Conservation (phyloP, 495 filamentous ascomycete genomes). For the Talaromyces stipitatus region DNA sequence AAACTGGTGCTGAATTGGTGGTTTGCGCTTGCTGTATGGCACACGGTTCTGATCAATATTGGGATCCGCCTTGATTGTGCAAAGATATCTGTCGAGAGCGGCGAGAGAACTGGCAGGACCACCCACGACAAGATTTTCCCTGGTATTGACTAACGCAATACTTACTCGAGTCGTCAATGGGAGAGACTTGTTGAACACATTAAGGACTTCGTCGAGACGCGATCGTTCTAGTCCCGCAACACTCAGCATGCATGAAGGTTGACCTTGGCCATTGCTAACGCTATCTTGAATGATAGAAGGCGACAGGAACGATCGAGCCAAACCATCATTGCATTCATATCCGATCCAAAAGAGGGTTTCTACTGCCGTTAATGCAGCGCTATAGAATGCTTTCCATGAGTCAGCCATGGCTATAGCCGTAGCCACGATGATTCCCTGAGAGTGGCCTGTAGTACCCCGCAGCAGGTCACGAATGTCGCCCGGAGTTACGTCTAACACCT, state of each 20-base stretch:
- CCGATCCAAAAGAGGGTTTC: slow-evolving; percentile 17
- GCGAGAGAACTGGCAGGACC: slow-evolving; percentile 20
- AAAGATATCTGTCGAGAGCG: slow-evolving; percentile 10
- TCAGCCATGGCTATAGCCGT: slow-evolving; percentile 13
- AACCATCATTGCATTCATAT: neutral
- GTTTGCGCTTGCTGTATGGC: slow-evolving; percentile 15
- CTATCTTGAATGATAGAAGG: slow-evolving; percentile 87
- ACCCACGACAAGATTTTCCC: slow-evolving; percentile 22
- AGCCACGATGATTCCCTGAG: slow-evolving; percentile 21
- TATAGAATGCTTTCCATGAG: slow-evolving; percentile 16
- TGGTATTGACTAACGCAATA: slow-evolving; percentile 84
- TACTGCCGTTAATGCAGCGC: slow-evolving; percentile 5
- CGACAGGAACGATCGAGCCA: slow-evolving; percentile 38
- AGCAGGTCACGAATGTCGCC: slow-evolving; percentile 11
- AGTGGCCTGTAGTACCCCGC: slow-evolving; percentile 17
- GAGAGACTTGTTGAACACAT: slow-evolving; percentile 90
- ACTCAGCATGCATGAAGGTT: slow-evolving; percentile 92
- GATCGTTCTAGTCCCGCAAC: slow-evolving; percentile 81
- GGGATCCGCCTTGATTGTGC: slow-evolving; percentile 2
- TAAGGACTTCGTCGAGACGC: slow-evolving; percentile 85
- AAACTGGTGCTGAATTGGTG: slow-evolving; percentile 13
- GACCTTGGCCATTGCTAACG: slow-evolving; percentile 82
- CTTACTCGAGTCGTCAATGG: slow-evolving; percentile 85
- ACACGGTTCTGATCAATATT: slow-evolving; percentile 12
- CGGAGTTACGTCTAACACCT: slow-evolving; percentile 10